Percentiles rank a stretch among this genome's conserved stretches.
Conservation (phyloP, 2,329 filamentous ascomycete genomes). For the Hysterium pulicare region DNA sequence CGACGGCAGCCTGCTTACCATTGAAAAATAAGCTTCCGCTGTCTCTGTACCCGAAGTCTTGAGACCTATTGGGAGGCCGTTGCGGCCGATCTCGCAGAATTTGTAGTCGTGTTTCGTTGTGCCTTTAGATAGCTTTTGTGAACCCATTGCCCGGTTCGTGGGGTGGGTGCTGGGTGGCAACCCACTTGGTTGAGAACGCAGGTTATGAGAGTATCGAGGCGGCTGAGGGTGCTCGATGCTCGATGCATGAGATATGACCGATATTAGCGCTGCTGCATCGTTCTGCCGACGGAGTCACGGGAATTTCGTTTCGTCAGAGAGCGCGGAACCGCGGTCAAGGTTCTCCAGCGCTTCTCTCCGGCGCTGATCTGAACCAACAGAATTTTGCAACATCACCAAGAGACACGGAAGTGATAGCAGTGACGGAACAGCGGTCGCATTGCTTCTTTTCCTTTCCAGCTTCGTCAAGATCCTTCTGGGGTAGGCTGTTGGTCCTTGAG, state of each 20-base stretch:
- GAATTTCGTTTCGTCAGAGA: not conserved
- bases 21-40: too few relatives aligned
- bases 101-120: too few relatives aligned
- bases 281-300: constrained; percentile 2
- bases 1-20: too few relatives aligned
- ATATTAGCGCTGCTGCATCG: too few relatives aligned
- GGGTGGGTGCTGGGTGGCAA: too few relatives aligned
- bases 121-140: constrained; percentile 3
- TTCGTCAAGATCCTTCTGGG: not conserved
- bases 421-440: constrained; percentile 1
- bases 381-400: not conserved
- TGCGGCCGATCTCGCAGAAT: too few relatives aligned
- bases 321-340: not conserved
- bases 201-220: too few relatives aligned
- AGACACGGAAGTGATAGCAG: not conserved
- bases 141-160: not conserved
- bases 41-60: too few relatives aligned
- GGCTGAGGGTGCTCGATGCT: not conserved
- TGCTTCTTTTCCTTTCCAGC: constrained; percentile 3
- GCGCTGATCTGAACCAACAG: not conserved
- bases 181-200: too few relatives aligned
- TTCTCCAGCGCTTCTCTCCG: not conserved
- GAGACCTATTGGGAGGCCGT: too few relatives aligned
- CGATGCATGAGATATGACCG: not conserved
- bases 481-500: constrained; percentile 2